A percentile compares a stretch with the other conserved stretches of the same genome.
These are phyloP conservation scores for Logfia minima DNA, from an alignment of 129 eudicot genomes.

Conservation along the genomic window DNA sequence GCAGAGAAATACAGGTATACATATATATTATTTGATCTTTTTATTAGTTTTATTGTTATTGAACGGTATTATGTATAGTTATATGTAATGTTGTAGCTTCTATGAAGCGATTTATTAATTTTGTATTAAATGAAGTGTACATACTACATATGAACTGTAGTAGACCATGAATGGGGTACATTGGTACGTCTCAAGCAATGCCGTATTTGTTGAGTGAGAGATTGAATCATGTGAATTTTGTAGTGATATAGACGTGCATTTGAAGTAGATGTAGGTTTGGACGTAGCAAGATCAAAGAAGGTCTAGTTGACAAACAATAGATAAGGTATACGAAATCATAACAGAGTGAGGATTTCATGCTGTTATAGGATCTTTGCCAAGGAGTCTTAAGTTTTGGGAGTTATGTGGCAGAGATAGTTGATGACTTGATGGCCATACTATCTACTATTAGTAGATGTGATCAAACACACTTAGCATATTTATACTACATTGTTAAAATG, in stretches of 20 bases:
- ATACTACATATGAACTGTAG: not conserved
- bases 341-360: no score
- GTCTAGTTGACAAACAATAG: no score
- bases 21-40: not conserved
- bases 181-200: not conserved
- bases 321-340: no score
- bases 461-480: not conserved
- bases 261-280: not conserved
- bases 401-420: no score
- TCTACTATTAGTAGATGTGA: not conserved
- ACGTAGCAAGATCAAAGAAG: no score
- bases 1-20: slow-evolving; percentile 81
- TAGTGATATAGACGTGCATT: not conserved
- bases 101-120: not conserved
- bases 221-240: not conserved
- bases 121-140: not conserved
- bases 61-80: not conserved
- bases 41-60: not conserved
- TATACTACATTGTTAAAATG: not conserved
- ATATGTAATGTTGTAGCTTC: not conserved
- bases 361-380: no score
- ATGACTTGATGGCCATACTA: no score
- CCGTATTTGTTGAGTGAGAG: not conserved
- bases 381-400: no score
- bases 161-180: not conserved